phyloP scores from a whole-genome alignment of 176 grass and related monocot genomes.

The Echinochloa phyllopogon region DNA sequence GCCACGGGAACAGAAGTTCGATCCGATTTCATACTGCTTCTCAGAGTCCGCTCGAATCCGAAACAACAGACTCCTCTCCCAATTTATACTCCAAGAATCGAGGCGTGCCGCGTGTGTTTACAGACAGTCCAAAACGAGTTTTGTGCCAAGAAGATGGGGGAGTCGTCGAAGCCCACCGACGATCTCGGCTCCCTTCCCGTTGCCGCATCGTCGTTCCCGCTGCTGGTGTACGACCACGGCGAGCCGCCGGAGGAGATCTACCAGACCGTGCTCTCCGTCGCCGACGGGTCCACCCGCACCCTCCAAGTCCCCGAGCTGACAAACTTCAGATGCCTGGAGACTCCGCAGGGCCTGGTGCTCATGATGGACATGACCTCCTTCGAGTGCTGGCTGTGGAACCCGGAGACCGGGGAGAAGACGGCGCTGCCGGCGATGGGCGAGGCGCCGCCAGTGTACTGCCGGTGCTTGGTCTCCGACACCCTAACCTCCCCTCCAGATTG shows the following conservation, averaged over 20 bases:
- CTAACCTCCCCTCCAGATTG: neutral
- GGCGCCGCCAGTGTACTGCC: neutral
- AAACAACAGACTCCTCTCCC: no score
- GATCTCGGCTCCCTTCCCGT: neutral
- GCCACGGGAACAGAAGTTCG: no score
- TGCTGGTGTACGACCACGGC: constrained; percentile 22
- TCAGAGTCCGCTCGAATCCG: no score
- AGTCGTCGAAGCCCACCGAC: neutral
- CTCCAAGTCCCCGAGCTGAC: neutral
- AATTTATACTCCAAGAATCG: no score
- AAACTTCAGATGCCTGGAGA: neutral
- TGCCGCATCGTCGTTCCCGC: neutral
- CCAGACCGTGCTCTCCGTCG: neutral
- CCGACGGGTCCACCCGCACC: neutral
- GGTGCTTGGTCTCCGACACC: neutral
- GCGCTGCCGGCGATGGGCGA: neutral
- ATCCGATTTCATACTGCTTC: no score
- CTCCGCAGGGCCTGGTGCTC: neutral
- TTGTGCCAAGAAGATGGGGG: neutral
- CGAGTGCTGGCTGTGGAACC: neutral
- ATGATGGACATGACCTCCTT: neutral
- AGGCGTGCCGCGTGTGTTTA: no score
- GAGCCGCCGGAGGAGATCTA: neutral
- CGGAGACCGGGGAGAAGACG: neutral
- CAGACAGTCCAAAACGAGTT: no score